A percentile compares a stretch with the other conserved stretches of the same genome.
phyloP scores from a whole-genome alignment of 108 stramenopile genomes.

The Skeletonema potamos region DNA sequence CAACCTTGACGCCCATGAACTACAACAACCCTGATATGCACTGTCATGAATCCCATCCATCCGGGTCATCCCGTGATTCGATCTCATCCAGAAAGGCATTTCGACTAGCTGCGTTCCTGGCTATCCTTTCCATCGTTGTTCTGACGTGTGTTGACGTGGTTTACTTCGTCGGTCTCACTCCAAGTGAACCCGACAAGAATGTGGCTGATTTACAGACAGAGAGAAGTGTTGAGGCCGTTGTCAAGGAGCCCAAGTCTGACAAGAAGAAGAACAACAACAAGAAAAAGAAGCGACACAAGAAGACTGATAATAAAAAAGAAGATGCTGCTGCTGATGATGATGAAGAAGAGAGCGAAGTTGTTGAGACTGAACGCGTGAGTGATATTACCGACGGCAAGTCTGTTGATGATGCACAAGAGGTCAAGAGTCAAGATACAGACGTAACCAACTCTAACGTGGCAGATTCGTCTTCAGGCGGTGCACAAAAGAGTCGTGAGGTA shows the following conservation, averaged over 20 bases:
- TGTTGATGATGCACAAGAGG: not conserved
- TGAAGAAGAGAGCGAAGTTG: not conserved
- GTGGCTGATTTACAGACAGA: not conserved
- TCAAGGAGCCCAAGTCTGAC: slow-evolving; percentile 1
- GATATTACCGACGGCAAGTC: not conserved
- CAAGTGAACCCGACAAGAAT: not conserved
- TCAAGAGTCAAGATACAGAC: not conserved
- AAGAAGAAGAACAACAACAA: slow-evolving; percentile 8
- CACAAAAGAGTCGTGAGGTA: not conserved
- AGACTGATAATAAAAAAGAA: slow-evolving; percentile 1
- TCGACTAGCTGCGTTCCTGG: slow-evolving; percentile 23
- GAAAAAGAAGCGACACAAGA: not conserved
- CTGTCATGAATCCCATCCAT: not conserved
- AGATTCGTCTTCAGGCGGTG: not conserved
- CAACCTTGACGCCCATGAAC: slow-evolving; percentile 8
- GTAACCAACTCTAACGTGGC: not conserved
- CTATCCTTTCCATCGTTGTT: slow-evolving; percentile 6
- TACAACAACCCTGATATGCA: slow-evolving; percentile 3
- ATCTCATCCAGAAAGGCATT: slow-evolving; percentile 15
- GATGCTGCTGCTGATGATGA: not conserved
- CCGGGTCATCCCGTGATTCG: not conserved
- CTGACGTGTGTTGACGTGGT: slow-evolving; percentile 10
- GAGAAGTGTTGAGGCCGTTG: not conserved
- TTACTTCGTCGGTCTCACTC: not conserved
- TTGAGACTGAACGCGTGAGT: not conserved